Percentiles rank a stretch among this genome's conserved stretches.
phyloP scores from a whole-genome alignment of 1,139 yeast species.

The Eremothecium gossypii region DNA sequence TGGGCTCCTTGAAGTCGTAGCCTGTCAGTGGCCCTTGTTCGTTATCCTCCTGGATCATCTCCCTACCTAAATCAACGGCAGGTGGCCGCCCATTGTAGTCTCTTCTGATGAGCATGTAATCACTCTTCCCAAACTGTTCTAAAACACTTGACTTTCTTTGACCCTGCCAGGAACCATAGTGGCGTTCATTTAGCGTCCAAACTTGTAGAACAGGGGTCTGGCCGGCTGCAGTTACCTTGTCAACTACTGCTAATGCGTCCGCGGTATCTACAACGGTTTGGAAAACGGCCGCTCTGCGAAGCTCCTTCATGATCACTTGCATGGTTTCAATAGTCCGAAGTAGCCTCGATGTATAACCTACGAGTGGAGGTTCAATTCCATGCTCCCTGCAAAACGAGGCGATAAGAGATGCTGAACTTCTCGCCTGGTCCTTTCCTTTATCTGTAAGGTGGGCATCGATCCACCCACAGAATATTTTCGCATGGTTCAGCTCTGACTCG shows the following conservation, averaged over 20 bases:
- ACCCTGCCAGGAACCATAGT: conserved; percentile 75
- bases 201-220: conserved; percentile 30
- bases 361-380: conserved; percentile 35
- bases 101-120: conserved; percentile 60
- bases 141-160: conserved; percentile 46
- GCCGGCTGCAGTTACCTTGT: conserved; percentile 5
- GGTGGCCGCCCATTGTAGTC: conserved; percentile 67
- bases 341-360: conserved; percentile 56
- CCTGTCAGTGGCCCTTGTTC: conserved; percentile 27
- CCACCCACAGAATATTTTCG: conserved; percentile 75
- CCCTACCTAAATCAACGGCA: conserved; percentile 29
- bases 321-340: conserved; percentile 61
- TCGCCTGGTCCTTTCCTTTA: conserved; percentile 56
- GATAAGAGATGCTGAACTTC: conserved; percentile 47
- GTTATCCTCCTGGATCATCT: conserved; percentile 26
- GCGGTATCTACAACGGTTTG: conserved; percentile 17
- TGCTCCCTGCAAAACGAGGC: conserved; percentile 23
- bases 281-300: conserved; percentile 20
- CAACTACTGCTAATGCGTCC: conserved; percentile 7
- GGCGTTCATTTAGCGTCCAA: conserved; percentile 74
- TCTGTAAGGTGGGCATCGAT: conserved; percentile 58
- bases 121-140: conserved; percentile 44
- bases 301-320: conserved; percentile 45
- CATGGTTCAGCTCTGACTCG: conserved; percentile 63
- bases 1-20: conserved; percentile 31